Evolutionary conservation across 495 filamentous ascomycete species (phyloP), one percentile per base, ranked within the genome.

Genomic region (Aspergillus haitiensis): DNA sequence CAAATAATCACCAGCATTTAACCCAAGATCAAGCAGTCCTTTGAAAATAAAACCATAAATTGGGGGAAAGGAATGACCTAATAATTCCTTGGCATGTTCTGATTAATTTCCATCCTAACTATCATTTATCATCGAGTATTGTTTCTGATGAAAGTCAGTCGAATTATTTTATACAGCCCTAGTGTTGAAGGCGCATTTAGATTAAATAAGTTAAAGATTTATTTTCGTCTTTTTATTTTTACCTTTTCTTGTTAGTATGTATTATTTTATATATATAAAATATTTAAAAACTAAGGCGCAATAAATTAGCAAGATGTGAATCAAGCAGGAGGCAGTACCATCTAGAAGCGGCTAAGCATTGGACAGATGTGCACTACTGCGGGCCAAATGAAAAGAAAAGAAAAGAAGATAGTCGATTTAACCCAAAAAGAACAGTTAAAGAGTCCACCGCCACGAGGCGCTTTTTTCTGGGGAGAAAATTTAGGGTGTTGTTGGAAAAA

Each of bases 381-480:
- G 45, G 42, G 45, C n/a, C 8, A 49, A 57, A 47, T 35, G 10
- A 57, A 11, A 21, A 40, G 46, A 46, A 35, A 46, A 10, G 9
- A 39, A 32, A 40, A 40, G 18, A 49, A 61, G 2, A 55, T 27
- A 36, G 36, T 15, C 31, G 40, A 39, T 12, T n/a, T 1, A 9
- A 16, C 1, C 9, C 15, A 35, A 9, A 33, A 55, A 39, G 21
- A 31, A 32, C 12, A 56, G 37, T 10, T 16, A 39, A 46, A 48
- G 21, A 36, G 52, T 36, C 58, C 62, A 61, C 58, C 48, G 62
- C 62, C 62, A 64, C 54, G 62, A 64, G 62, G 62, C 49, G 36
- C 33, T 34, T 50, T 27, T 27, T 27, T 58, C 54, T 64, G 35
- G 56, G 52, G 61, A 32, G 50, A 34, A 21, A 32, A 34, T 40